Evolutionary conservation across 1,284 basidiomycete genomes (phyloP), one percentile per base, ranked within the genome.

Genomic region (Moesziomyces sp.): DNA sequence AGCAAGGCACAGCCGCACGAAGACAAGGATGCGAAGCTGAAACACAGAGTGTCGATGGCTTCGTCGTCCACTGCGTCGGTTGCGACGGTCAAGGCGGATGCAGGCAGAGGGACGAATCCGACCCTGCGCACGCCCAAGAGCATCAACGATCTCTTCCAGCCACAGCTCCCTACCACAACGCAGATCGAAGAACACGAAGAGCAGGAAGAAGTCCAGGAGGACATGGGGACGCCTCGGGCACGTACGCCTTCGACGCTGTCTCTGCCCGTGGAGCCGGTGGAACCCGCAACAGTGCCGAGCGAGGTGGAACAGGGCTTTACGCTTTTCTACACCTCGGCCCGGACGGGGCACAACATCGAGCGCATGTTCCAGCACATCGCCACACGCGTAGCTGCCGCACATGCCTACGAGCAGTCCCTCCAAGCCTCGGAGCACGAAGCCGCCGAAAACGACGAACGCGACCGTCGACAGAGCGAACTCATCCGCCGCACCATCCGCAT

Each of bases 291-390:
- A 8, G 35, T 19, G 1, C 28, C 52, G 10, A 43, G 11, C 5
- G 51, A 44, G 5, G 3, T 73, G 9, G 73, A 78, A 60, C 51
- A 76, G 28, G 79, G 79, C 21, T 81, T 81, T 44, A 65, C 70
- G 6, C 75, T 81, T 19, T 78, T 81, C 74, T 74, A 73, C 50
- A 80, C 79, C 1, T 77, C 74, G 3, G 66, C 74, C 18, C 64
- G 67, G 35, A 74, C 68, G 5, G 74, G 78, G 10, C 53, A 58
- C 46, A 72, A 74, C 50, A 59, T 81, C 21, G 60, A 69, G 3
- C 46, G 60, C 14, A 54, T 81, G 50, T 81, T 81, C 34, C n/a
- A 60, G 18, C 78, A 78, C 58, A 73, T 81, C 42, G 64, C 76
- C 3, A 19, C 48, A 3, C 64, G 79, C 16, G 65, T 76, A 16